Evolutionary conservation across 768 basidiomycete genomes (phyloP), one percentile per base, ranked within the genome.

Genomic region (Naganishia randhawae): DNA sequence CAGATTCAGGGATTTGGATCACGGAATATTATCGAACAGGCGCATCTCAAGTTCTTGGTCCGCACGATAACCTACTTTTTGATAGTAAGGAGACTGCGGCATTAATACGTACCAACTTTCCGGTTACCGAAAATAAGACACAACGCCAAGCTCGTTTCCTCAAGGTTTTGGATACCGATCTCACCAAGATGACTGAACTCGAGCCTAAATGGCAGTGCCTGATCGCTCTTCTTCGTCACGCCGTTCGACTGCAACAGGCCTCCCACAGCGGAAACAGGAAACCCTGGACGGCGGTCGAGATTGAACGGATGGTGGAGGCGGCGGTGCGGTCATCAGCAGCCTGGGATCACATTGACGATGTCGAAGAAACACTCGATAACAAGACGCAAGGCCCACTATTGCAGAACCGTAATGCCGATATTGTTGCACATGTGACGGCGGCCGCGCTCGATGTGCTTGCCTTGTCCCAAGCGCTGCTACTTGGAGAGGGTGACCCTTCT

Each of bases 391-490:
- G 31, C 4, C 45, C 29, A 27, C 14, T 76, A 4, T 66, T 79
- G 19, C 71, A 72, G n/a, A 74, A 50, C 51, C 65, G 77, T n/a
- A 73, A 75, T 63, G 63, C 68, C 32, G 50, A 71, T 11, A 68
- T 79, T 14, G 70, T 77, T 19, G 74, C 77, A 19, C 75, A 75
- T 19, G 19, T 75, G 2, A 69, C 65, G 19, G 72, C 72, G 5
- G 68, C 67, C 0, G 71, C 69, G 65, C 63, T 72, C 1, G 78
- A 78, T 45, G 41, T 66, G 0, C 62, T 69, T 10, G 63, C 71
- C 10, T 71, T 79, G 11, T 75, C 78, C n/a, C 75, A 78, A 61
- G 67, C 77, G 2, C 66, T 79, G 11, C 69, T 77, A 8, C 65
- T 79, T 11, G 19, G n/a, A 17, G 50, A 45, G 17, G 31, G 16